Conservation (phyloP, 108 stramenopile species). For the Discostella pseudostelligera region DNA sequence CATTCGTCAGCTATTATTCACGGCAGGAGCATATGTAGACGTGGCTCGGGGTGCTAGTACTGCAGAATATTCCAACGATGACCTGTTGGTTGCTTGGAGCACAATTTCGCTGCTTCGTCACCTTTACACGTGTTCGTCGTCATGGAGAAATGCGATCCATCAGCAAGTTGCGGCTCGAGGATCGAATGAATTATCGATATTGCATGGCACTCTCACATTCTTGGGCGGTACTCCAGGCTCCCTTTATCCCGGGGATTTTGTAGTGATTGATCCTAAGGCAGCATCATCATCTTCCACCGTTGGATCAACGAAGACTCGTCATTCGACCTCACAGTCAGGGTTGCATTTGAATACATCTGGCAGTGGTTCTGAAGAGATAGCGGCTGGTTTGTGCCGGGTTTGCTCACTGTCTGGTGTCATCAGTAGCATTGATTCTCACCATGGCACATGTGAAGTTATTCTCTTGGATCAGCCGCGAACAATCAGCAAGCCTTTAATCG, state of each 20-base stretch:
- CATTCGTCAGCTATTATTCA: conserved; percentile 47
- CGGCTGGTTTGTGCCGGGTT: conserved; percentile 65
- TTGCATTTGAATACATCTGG: conserved; percentile 53
- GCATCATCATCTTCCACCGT: conserved; percentile 58
- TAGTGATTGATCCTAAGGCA: conserved; percentile 64
- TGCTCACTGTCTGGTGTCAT: conserved; percentile 68
- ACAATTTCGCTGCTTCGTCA: conserved; percentile 61
- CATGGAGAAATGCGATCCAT: conserved; percentile 27
- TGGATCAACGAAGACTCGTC: conserved; percentile 26
- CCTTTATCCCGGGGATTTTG: conserved; percentile 50
- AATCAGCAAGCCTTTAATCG: not conserved
- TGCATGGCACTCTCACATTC: conserved; percentile 61
- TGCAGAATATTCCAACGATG: conserved; percentile 6
- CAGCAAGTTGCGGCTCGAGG: conserved; percentile 8
- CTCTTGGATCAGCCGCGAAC: conserved; percentile 40
- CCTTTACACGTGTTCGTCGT: conserved; percentile 39
- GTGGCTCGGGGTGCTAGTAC: conserved; percentile 30
- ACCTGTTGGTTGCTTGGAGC: conserved; percentile 12
- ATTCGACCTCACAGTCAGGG: conserved; percentile 5
- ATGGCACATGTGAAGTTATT: conserved; percentile 76
- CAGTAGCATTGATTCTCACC: conserved; percentile 67
- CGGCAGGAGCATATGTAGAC: conserved; percentile 45
- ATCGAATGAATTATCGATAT: conserved; percentile 1
- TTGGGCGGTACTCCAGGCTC: conserved; percentile 57
- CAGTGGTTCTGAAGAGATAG: conserved; percentile 71